Base-by-base conservation (phyloP, 2,329 filamentous ascomycete species). In the Nemania serpens region DNA sequence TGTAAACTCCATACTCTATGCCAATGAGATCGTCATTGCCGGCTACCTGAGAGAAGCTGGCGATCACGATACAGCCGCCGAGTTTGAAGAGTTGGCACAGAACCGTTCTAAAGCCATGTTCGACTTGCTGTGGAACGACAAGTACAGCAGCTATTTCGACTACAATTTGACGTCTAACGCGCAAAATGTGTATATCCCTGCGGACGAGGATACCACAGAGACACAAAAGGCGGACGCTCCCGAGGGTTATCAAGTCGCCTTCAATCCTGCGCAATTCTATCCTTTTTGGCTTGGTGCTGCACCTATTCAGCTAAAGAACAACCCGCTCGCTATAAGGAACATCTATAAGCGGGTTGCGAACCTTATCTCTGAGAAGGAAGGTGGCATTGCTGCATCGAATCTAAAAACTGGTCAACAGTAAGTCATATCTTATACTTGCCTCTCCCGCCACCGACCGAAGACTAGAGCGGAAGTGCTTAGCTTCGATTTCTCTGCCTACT, bases 251-350 rank as follows among this genome's bases (percentile, higher is more conserved):
- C 84, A 89, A 70, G 76, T 88, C 20, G 69, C 82, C 60, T 88
- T 89, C 70, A 75, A 82, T 59, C 73, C 83, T 9, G 82, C 82
- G 0, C 87, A 89, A 70, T 84, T 87, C 72, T 89, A 86, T 70
- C 88, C 88, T 1, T 89, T 89, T 79, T 90, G 87, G 87, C 83
- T 84, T 1, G 87, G 87, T 18, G 85, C 87, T 1, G 87, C 87
- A 0, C 85, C 86, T 0, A 69, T 72, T 0, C 74, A 79, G 60
- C 77, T 90, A 64, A 84, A 81, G 70, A 76, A 83, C 63, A 85
- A 88, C 70, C 84, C 87, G 0, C 76, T 80, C 18, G 84, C 85
- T 2, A 79, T 90, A 22, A 78, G 80, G 56, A 77, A 74, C 17
- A 83, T 81, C 0, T 90, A 80, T 67, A 70, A 76, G 15, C 84